A percentile compares a stretch with the other conserved stretches of the same genome.
Conservation (phyloP, 1,139 yeast genomes). For the Zhuliangozyma blackwelliae region DNA sequence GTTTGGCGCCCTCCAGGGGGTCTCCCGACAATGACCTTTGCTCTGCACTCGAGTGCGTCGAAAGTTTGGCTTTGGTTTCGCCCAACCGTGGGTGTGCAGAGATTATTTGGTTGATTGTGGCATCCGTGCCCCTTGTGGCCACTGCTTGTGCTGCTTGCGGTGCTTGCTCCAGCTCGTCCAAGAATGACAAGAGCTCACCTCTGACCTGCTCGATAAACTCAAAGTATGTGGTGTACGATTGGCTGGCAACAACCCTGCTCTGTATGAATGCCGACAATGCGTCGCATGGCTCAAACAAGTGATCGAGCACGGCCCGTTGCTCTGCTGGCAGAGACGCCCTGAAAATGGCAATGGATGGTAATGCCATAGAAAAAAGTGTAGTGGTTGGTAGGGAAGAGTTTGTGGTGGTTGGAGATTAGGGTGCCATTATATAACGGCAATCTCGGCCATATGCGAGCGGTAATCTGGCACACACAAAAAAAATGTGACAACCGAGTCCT, state of each 20-base stretch:
- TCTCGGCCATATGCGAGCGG: too few species aligned
- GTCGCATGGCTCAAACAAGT: slow-evolving; percentile 65
- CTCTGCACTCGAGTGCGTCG: slow-evolving; percentile 66
- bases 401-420: too few species aligned
- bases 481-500: too few species aligned
- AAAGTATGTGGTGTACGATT: slow-evolving; percentile 27
- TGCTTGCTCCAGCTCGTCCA: slow-evolving; percentile 17
- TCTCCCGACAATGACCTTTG: slow-evolving; percentile 57
- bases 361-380: background rate
- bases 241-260: slow-evolving; percentile 22
- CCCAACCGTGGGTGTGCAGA: slow-evolving; percentile 93
- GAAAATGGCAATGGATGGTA: slow-evolving; percentile 22
- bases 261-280: slow-evolving; percentile 44
- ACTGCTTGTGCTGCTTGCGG: slow-evolving; percentile 6
- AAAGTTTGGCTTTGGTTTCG: slow-evolving; percentile 46
- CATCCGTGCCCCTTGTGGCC: slow-evolving; percentile 12
- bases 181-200: slow-evolving; percentile 27
- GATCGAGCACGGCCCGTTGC: slow-evolving; percentile 40
- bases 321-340: slow-evolving; percentile 13
- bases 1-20: slow-evolving; percentile 43
- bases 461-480: too few species aligned
- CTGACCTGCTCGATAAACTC: slow-evolving; percentile 52
- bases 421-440: too few species aligned
- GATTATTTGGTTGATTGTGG: slow-evolving; percentile 42
- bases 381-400: too few species aligned